Percentiles rank a stretch among this genome's conserved stretches.
phyloP scores from a whole-genome alignment of 78 protist genomes.

The Dictyostelium purpureum region DNA sequence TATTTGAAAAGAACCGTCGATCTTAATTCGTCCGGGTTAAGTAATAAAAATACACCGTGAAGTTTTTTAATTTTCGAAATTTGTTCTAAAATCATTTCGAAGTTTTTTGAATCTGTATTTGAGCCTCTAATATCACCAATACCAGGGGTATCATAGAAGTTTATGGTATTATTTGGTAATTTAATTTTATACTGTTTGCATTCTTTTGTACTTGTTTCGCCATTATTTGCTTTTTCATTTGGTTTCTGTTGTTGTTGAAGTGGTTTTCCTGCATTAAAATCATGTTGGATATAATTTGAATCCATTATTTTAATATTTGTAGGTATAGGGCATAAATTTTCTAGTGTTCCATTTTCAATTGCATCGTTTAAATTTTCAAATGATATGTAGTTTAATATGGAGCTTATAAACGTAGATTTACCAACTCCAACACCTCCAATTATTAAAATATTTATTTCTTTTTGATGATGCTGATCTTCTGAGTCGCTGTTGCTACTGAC shows the following conservation, averaged over 20 bases:
- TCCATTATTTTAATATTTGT: not conserved
- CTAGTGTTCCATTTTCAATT: not conserved
- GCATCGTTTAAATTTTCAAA: not conserved
- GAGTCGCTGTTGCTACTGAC: too few relatives aligned
- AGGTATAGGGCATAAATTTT: not conserved
- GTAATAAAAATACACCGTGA: not conserved
- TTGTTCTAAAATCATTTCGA: not conserved
- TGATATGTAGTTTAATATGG: not conserved
- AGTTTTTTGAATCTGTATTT: not conserved
- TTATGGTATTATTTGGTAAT: not conserved
- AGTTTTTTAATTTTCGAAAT: not conserved
- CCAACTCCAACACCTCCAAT: not conserved
- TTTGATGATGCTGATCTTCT: too few relatives aligned
- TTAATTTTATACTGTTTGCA: not conserved
- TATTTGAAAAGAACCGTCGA: not conserved
- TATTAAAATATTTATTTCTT: too few relatives aligned
- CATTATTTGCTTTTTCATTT: not conserved
- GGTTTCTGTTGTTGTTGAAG: too few relatives aligned
- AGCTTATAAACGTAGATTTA: not conserved
- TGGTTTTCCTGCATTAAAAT: not conserved
- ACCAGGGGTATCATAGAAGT: not conserved
- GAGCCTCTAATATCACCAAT: not conserved
- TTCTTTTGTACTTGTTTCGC: not conserved
- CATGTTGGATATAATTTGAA: not conserved
- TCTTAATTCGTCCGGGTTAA: not conserved